Base-by-base conservation (phyloP, 441 rosid species). In the Raphanus hybrid region DNA sequence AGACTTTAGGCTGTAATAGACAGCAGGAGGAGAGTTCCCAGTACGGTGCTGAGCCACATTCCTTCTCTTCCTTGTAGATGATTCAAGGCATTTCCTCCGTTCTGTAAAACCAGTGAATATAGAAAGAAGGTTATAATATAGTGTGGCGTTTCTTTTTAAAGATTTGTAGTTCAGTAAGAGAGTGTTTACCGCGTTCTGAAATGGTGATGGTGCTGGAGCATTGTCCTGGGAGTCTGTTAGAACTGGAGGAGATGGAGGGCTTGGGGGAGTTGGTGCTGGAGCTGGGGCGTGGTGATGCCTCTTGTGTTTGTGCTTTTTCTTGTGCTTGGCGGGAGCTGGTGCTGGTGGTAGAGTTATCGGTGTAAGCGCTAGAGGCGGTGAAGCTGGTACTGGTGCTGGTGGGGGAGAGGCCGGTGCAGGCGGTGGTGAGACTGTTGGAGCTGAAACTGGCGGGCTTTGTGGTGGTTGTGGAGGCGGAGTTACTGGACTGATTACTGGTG, bases 231-330 rank as follows among this genome's bases (percentile, higher is more conserved):
- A 60, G 20, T 80, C 90, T 73, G 90, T 71, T 26, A 83, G 50
- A 4, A 91, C 80, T 45, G 97, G 96, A 69, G 99, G 96, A 64
- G 97, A 82, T 6, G 99, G 99, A 34, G 99, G 99, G 75, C 99
- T 91, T 3, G 87, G 91, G 20, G 88, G 85, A 32, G 15, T 77
- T 79, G 96, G 93, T 50, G 91, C 91, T 54, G 92, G 93, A 39
- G 94, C 97, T 37, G 97, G 96, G 12, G 96, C 90, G 35, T 86
- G 82, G 79, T 75, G 97, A 81, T 89, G 93, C 74, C 55, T 83
- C 86, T 80, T 94, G 84, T 91, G 98, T 81, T 64, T 89, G 83
- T 92, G 96, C 81, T 82, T 86, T 76, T 81, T 83, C 83, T 86
- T 88, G 87, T 92, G 97, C 80, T 88, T 87, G 62, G 81, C 26